Evolutionary conservation across 352 stramenopile species (phyloP), one percentile per base, ranked within the genome.

Genomic region (Phytophthora cactorum): DNA sequence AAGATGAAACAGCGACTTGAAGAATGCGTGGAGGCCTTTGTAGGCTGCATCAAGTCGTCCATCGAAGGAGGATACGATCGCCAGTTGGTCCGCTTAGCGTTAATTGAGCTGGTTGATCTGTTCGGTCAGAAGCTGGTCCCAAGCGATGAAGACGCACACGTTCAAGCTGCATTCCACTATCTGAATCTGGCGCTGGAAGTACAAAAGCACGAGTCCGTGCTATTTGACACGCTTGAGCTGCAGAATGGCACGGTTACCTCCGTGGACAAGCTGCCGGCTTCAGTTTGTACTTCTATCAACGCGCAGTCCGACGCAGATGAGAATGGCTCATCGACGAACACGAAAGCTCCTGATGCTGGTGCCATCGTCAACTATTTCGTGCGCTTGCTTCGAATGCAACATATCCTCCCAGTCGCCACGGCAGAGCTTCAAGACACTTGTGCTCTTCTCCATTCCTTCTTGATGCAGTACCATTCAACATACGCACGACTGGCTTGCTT

Each of bases 141-240:
- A 8, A 64, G 45, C 5, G 66, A 75, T 28, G 77, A 91, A 64
- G 68, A 88, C 11, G 63, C 78, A 14, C 83, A 92, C 44, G 66
- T 90, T 17, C 83, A 92, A 67, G 84, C 80, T 17, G 84, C 82
- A 31, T 91, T 90, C 46, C 84, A 93, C 63, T 93, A 88, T 63
- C 61, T 95, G 29, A 78, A 71, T 38, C 54, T 92, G 15, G 84
- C 78, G 0, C 34, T 86, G 1, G 54, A 68, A 28, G 73, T 91
- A 3, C 66, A 74, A 31, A 74, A 68, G 25, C 76, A 89, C 17
- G 71, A 88, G 22, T 63, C 36, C 0, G 58, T 71, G n/a, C 58
- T 95, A 5, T 89, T 91, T 34, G 72, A 92, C 28, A 84, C 78
- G 7, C 44, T 88, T 49, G 79, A 93, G 54, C 71, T 93, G 14